A percentile compares a stretch with the other conserved stretches of the same genome.
These are phyloP conservation scores for Skeletonema costatum DNA, from an alignment of 108 stramenopile genomes.

Conservation along the genomic window DNA sequence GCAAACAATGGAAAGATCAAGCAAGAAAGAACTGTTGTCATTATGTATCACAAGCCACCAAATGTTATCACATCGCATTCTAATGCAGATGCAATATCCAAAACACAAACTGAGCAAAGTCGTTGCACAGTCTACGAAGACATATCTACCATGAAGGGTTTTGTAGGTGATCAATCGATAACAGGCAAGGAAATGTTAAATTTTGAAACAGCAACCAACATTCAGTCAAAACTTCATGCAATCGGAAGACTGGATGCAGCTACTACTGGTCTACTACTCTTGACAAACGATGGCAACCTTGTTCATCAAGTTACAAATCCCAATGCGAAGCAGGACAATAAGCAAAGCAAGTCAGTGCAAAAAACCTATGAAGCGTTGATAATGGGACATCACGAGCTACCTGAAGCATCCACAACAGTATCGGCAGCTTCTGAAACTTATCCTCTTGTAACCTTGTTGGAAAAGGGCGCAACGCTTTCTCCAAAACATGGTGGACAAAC, in stretches of 20 bases:
- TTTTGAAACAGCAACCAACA: conserved; percentile 55
- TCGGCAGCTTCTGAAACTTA: conserved; percentile 2
- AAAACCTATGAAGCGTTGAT: conserved; percentile 74
- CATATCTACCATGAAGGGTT: conserved; percentile 56
- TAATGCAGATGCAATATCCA: conserved; percentile 34
- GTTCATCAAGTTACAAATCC: conserved; percentile 73
- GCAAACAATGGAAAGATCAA: neutral
- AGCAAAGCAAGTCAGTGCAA: conserved; percentile 1
- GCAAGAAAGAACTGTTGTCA: conserved; percentile 60
- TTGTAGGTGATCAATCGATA: neutral
- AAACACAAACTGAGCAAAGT: conserved; percentile 1
- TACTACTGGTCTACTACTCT: conserved; percentile 66
- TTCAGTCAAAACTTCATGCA: conserved; percentile 67
- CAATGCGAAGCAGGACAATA: conserved; percentile 22
- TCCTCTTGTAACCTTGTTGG: conserved; percentile 21
- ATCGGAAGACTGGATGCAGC: conserved; percentile 73
- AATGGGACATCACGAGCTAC: conserved; percentile 61
- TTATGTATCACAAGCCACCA: conserved; percentile 67
- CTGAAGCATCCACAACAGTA: conserved; percentile 1
- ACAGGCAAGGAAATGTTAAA: neutral
- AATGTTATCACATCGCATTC: conserved; percentile 73
- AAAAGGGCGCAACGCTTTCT: conserved; percentile 59
- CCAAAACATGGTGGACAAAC: conserved; percentile 62
- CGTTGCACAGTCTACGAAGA: conserved; percentile 63
- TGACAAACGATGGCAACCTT: conserved; percentile 75